Evolutionary conservation across 495 filamentous ascomycete genomes (phyloP), one percentile per base, ranked within the genome.

Genomic region (Penicillium lividum): DNA sequence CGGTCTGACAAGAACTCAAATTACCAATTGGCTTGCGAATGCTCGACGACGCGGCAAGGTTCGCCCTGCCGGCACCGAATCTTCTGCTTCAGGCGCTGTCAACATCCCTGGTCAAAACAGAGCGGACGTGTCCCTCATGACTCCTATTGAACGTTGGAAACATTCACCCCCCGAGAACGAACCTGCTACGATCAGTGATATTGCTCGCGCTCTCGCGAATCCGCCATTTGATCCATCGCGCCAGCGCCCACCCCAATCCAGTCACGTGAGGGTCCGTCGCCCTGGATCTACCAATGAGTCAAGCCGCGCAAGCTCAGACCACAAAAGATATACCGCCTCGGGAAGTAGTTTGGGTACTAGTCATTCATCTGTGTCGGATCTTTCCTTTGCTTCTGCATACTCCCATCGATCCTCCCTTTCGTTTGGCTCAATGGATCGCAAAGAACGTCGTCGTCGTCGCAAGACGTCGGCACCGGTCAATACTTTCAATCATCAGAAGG

Each of bases 1-100:
- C 3, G 89, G 89, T 11, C 80, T 95, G 28, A 91, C 79, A 59
- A 82, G 85, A 61, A 86, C 77, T 10, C 91, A 95, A 68, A 89
- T 95, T 51, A 85, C 84, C 27, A 93, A 93, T 66, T 94, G 90
- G 91, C 81, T 95, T 10, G 91, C 91, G 51, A 95, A 95, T 69
- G 89, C 90, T 54, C 85, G 90, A 40, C 83, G 91, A 36, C 79
- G 90, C 54, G 84, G 87, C 55, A 93, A 93, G 77, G 82, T 87
- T 52, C 81, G 83, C 29, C 75, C 83, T 28, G 75, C 80, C 22
- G 83, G 82, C 18, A 84, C 79, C 16, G 83, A 81, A 27, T 85
- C 85, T 15, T 82, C 83, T 54, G 71, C 83, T 18, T 75, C 80
- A n/a, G 81, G 80, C 40, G 42, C 53, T 7, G 84, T 93, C 54